Evolutionary conservation across 139 green algal genomes (phyloP), one percentile per base, ranked within the genome.

Genomic region (Micractinium sp.): DNA sequence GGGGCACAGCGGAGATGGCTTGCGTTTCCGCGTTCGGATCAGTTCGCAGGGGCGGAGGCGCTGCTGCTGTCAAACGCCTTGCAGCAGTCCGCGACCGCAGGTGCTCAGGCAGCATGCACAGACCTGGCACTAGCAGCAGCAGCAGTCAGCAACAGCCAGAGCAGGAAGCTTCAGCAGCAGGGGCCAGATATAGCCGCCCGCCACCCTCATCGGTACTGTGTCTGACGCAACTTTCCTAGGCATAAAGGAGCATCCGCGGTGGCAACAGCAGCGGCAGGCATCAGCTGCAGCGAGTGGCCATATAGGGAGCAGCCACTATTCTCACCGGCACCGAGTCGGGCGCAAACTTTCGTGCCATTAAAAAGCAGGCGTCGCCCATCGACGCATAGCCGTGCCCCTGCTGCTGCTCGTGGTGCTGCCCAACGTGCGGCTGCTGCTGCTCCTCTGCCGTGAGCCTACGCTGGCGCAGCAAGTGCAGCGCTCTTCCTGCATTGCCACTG

Each of bases 311-410:
- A 19, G 4, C 15, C 20, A 0, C 27, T 18, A 5, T 29, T 3
- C 81, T 60, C 81, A 86, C 85, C 69, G 74, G 41, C 38, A 29
- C 77, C 1, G 77, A 22, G 19, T 90, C 86, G n/a, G 76, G 86
- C 25, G 38, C 63, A 69, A 90, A 90, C 77, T 90, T 90, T 63
- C 86, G 86, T 0, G 76, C 86, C 25, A 90, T 71, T 27, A 90
- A 38, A 23, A 60, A 76, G 77, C 86, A 90, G 23, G 38, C 15
- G 23, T 77, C 35, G 33, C 61, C 33, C 56, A 56, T 56, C 15
- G 81, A 53, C 18, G 13, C 36, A 53, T 53, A 27, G 18, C 22
- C 29, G 71, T 77, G 78, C 39, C 20, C 7, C 78, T 66, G 20
- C 78, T 83, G 39, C 78, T 83, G 78, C 81, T 14, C 80, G 56